Base-by-base conservation (phyloP, 1,139 yeast species). In the Pichia norvegensis region DNA sequence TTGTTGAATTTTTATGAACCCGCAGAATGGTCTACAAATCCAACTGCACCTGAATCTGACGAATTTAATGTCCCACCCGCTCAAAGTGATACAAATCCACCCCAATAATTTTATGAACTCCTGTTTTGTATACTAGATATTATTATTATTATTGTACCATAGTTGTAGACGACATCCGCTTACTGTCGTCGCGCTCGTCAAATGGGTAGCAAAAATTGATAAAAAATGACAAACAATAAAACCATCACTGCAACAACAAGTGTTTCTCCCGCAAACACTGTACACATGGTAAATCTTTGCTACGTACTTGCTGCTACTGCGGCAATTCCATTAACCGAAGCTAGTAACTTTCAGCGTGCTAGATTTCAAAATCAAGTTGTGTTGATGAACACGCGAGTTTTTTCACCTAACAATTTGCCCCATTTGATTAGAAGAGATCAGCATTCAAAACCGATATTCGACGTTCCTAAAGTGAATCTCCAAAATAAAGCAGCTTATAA, bases 221-320 rank as follows among this genome's bases (percentile, higher is more conserved):
- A 23, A 23, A 23, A 23, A 23, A 23, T 23, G 9, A 5, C 25
- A 5, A 23, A 6, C 25, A 6, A 23, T 23, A 6, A 6, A 23
- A 6, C 25, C 25, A 6, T 6, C 9, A 6, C 25, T 23, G 9
- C 25, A 23, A 23, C 25, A 9, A n/a, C n/a, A n/a, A n/a, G n/a
- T n/a, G n/a, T n/a, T n/a, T n/a, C n/a, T n/a, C n/a, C n/a, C n/a
- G n/a, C n/a, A 23, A 23, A 23, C 25, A 23, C 25, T 23, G 31
- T 6, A 7, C 40, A 14, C 36, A 47, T 47, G 50, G 48, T 47
- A 20, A 45, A 42, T 16, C 46, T 44, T 47, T 47, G 50, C 50
- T 47, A 47, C 29, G 16, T 40, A 27, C 11, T 42, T 5, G 17
- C 33, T 10, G 7, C 31, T n/a, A 16, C 36, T 16, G 13, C 38